These are phyloP conservation scores for Taiozyma sp. DNA, from an alignment of 1,139 yeast genomes.

Conservation along the genomic window DNA sequence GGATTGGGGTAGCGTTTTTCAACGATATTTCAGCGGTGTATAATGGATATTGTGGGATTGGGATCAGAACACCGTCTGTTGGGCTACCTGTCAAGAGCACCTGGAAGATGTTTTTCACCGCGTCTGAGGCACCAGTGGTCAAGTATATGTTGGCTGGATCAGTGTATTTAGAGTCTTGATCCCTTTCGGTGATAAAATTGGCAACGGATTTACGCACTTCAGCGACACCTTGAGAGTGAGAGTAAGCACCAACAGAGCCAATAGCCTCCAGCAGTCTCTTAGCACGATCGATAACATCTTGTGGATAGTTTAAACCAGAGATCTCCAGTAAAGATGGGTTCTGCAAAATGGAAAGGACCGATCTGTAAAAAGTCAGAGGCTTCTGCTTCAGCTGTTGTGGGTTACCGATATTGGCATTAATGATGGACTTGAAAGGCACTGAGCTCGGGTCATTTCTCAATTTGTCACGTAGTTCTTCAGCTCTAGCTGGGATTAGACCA, in stretches of 20 bases:
- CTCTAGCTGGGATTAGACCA: conserved; percentile 88
- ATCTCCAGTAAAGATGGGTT: conserved; percentile 61
- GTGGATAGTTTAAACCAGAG: conserved; percentile 38
- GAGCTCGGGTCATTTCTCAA: conserved; percentile 48
- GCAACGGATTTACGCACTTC: conserved; percentile 75
- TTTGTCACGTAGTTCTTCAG: conserved; percentile 70
- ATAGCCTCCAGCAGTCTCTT: conserved; percentile 48
- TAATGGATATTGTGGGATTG: conserved; percentile 96
- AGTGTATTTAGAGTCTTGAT: conserved; percentile 51
- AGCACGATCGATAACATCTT: conserved; percentile 75
- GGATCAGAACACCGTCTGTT: conserved; percentile 77
- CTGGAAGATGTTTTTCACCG: conserved; percentile 71
- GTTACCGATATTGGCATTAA: conserved; percentile 92
- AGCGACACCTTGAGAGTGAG: conserved; percentile 83
- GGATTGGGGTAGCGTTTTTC: conserved; percentile 74
- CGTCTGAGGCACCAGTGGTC: conserved; percentile 92
- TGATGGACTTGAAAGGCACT: conserved; percentile 70
- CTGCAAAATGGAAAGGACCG: conserved; percentile 79
- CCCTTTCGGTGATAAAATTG: conserved; percentile 67
- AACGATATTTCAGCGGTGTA: conserved; percentile 90
- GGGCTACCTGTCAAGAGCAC: conserved; percentile 59
- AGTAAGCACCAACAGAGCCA: conserved; percentile 91
- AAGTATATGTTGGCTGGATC: conserved; percentile 69
- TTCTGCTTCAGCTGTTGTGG: conserved; percentile 95
- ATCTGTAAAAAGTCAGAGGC: conserved; percentile 93